Base-by-base conservation (phyloP, 164 flowering plant genomes). In the Macadamia tetraphylla region DNA sequence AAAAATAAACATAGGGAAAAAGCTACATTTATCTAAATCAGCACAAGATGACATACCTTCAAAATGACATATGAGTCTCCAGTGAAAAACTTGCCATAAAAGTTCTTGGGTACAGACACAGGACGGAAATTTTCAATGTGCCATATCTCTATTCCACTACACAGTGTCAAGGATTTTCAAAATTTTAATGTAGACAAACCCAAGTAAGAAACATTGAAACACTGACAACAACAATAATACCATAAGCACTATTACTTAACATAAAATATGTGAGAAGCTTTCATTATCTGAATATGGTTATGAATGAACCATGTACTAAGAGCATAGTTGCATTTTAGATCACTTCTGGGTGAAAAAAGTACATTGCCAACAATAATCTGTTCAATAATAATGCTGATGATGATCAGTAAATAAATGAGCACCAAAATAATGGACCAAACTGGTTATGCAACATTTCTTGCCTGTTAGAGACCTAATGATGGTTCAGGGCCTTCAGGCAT, bases 101-200 rank as follows among this genome's bases (percentile, higher is more conserved):
- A 85, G 32, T 91, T 69, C 69, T 82, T 81, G 62, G 86, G 86
- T 35, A 92, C 83, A 71, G 83, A 82, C 56, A 86, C 92, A 49
- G 99, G 98, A 35, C 61, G 69, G 57, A 92, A 88, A 70, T 89
- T 95, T 75, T 95, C 98, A 77, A 95, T 88, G 62, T 93, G 88
- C 99, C 99, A 95, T 76, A 95, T 87, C 74, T 95, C 99, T 73
- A 85, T 76, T 71, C 99, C 99, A 64, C 99, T 95, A 56, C 64
- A n/a, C n/a, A 56, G n/a, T 59, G 91, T 89, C 75, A 89, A 92
- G 91, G 92, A 79, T 46, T 57, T 71, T 18, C 73, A 49, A 29
- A 59, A 52, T 29, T 15, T 42, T 15, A 1, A 55, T 44, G 42
- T 51, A 31, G 10, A 17, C 10, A 10, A 42, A 9, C 15, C 31